Base-by-base conservation (phyloP, 2,329 filamentous ascomycete species). In the Corinectria fuckeliana region DNA sequence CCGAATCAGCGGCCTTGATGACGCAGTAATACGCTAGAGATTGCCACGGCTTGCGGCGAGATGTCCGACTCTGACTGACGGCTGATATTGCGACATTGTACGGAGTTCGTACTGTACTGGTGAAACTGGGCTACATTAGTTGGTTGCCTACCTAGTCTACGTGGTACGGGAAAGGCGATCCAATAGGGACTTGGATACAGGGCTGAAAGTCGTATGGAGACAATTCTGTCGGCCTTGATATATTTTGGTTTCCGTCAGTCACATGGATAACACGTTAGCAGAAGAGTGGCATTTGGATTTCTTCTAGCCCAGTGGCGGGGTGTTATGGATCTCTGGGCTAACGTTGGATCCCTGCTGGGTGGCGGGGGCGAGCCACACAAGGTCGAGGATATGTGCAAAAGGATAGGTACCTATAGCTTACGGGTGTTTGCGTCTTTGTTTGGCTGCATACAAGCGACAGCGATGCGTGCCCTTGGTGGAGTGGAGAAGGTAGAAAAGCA, bases 11-110 rank as follows among this genome's bases (percentile, higher is more conserved):
- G 26, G 52, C 30, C 47, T 25, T 39, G 28, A 56, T 61, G 64
- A 59, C 60, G 50, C 64, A 64, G 50, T 47, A 64, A 49, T 47
- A 36, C 47, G 47, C 49, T 50, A 52, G 18, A 45, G 55, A 68
- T 61, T 48, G 52, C 59, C 61, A 65, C 60, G 39, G 50, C 34
- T n/a, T 45, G 52, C 48, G 51, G 54, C 48, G 47, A 57, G 20
- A 8, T 44, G 21, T 26, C 41, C 11, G 58, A 58, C 64, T 30
- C n/a, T n/a, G n/a, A 36, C 13, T 50, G 56, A 50, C 11, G 26
- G 8, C 26, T 28, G 8, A 10, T 10, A 10, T 10, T 28, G 26
- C 26, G 26, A 28, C 5, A 7, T 10, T 28, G 26, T 28, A 14
- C 28, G 28, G 28, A 13, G 4, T 30, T 2, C 2, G 44, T 48